Conservation (phyloP, 2,329 filamentous ascomycete genomes). For the Sclerotinia glacialis region DNA sequence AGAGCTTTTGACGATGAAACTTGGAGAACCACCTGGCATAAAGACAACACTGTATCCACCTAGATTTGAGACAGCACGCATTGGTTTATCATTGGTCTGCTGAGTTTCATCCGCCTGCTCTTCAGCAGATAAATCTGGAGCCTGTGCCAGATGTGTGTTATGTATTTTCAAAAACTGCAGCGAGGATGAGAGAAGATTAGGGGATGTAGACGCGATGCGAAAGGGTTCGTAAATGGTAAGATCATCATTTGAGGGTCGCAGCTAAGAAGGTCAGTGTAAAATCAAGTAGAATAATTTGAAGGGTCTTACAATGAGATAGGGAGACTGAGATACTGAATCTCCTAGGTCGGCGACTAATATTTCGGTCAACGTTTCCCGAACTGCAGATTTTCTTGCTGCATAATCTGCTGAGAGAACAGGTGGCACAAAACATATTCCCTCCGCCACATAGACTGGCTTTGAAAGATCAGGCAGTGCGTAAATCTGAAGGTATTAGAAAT, state of each 20-base stretch:
- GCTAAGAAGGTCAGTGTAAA: constrained; percentile 44
- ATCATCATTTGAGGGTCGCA: constrained; percentile 77
- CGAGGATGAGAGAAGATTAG: constrained; percentile 39
- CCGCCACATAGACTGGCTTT: constrained; percentile 68
- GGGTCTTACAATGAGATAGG: constrained; percentile 73
- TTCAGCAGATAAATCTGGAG: constrained; percentile 48
- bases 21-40: constrained; percentile 73
- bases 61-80: constrained; percentile 56
- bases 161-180: constrained; percentile 75
- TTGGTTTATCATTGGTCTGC: constrained; percentile 43
- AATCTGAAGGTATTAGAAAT: constrained; percentile 50
- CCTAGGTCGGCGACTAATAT: constrained; percentile 83
- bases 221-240: constrained; percentile 85
- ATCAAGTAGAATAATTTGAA: neutral
- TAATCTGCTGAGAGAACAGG: constrained; percentile 72
- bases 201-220: constrained; percentile 43
- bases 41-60: constrained; percentile 79
- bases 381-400: constrained; percentile 64
- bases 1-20: constrained; percentile 78
- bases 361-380: constrained; percentile 73
- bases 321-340: constrained; percentile 64
- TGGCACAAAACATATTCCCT: constrained; percentile 75
- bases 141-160: constrained; percentile 64
- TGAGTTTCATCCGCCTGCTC: constrained; percentile 50
- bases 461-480: constrained; percentile 73